Evolutionary conservation across 371 early-diverging fungal species (phyloP).

Genomic region (Phascolomyces articulosus): DNA sequence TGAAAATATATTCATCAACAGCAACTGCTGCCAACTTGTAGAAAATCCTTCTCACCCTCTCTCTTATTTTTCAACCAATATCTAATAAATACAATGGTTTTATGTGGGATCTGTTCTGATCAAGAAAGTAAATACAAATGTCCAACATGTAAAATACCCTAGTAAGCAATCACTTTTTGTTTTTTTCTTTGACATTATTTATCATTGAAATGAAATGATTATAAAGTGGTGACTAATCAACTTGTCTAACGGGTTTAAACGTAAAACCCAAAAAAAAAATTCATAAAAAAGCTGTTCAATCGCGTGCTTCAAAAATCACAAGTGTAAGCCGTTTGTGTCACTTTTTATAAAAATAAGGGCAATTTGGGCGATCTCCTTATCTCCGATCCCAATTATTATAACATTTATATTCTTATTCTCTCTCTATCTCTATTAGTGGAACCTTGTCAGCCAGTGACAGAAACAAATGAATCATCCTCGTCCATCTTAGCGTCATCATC

Average conservation of each 20-base stretch:
- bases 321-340: constrained; percentile 21
- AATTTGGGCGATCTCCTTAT: constrained; percentile 1
- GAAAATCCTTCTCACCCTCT: neutral
- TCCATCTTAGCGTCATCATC: neutral
- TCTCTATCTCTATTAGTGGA: constrained; percentile 5
- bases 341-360: neutral
- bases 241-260: too few relatives aligned
- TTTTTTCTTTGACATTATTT: neutral
- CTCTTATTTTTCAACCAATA: neutral
- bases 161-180: constrained; percentile 25
- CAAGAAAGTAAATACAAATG: constrained; percentile 45
- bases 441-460: constrained; percentile 1
- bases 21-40: too few relatives aligned
- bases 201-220: too few relatives aligned
- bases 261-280: neutral
- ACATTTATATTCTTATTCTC: too few relatives aligned
- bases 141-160: constrained; percentile 37
- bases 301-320: constrained; percentile 44
- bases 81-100: neutral
- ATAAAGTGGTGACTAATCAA: too few relatives aligned
- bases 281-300: constrained; percentile 34
- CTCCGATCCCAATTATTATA: neutral
- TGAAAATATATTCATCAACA: too few relatives aligned
- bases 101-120: constrained; percentile 34
- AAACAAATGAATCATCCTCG: too few relatives aligned